Evolutionary conservation across 73 alveolate species (phyloP), one percentile per base, ranked within the genome.

Genomic region (Paramecium octaurelia): DNA sequence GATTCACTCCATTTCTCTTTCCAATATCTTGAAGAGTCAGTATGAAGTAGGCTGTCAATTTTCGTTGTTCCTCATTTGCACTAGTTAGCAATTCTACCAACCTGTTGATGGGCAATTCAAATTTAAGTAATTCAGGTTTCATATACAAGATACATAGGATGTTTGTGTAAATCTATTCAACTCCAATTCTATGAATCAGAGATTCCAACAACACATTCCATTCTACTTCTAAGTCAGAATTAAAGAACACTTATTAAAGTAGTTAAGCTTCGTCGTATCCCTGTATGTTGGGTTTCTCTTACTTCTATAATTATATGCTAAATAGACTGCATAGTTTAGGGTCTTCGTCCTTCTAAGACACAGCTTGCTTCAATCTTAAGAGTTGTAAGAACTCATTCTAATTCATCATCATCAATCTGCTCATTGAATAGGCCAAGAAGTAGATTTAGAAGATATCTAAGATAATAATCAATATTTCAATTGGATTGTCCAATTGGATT

Each of bases 21-120:
- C 34, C 91, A 44, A 80, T 42, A 40, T 42, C 91, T 42, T 42
- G 24, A 18, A 46, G 35, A 8, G 91, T 80, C 3, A 80, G 20
- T 14, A 80, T 80, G 29, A 43, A 31, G 44, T 38, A 21, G 3
- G 70, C 70, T 20, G 57, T 64, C 73, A 80, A 44, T 27, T 48
- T 80, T 44, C 91, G 20, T 48, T 31, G 27, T 44, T 80, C 91
- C 14, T 80, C 91, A 80, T 59, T 38, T 20, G 70, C 3, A 80
- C 20, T 80, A 18, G 27, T 43, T 2, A 80, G 16, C 31, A 40
- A 80, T 20, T 10, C 27, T 12, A 23, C 29, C 34, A 80, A 46
- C 23, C 48, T 18, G 4, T 21, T 12, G 3, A 35, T 40, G 0
- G 46, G 46, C 9, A 31, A 43, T 44, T 31, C 14, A 14, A 21